Conservation (phyloP, 2,329 filamentous ascomycete genomes). For the Dactylellina drechsleri region DNA sequence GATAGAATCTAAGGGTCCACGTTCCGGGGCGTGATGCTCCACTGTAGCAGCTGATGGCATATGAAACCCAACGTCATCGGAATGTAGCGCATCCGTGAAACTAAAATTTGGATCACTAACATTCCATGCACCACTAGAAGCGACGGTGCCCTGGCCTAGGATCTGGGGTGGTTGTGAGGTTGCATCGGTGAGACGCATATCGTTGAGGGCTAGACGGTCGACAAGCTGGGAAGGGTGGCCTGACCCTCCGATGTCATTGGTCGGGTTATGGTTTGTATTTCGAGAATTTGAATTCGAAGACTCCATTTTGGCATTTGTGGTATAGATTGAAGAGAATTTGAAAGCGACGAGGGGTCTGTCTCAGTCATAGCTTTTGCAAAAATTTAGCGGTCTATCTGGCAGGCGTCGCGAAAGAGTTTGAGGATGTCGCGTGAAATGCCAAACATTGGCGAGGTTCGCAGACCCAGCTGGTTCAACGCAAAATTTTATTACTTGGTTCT, state of each 20-base stretch:
- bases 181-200: conserved; percentile 33
- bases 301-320: conserved; percentile 26
- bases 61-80: conserved; percentile 39
- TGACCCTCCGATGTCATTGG: neutral
- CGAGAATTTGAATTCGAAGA: conserved; percentile 9
- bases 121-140: conserved; percentile 26
- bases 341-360: neutral
- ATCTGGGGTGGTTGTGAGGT: conserved; percentile 36
- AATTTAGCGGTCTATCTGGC: neutral
- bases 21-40: conserved; percentile 29
- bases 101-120: conserved; percentile 44
- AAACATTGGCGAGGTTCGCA: conserved; percentile 1
- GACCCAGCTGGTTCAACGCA: neutral
- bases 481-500: too few species aligned
- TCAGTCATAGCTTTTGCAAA: neutral
- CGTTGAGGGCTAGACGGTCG: conserved; percentile 18
- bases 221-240: conserved; percentile 6
- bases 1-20: conserved; percentile 32
- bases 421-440: too few species aligned
- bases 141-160: conserved; percentile 5
- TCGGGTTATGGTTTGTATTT: conserved; percentile 1
- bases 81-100: conserved; percentile 52
- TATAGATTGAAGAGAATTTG: neutral
- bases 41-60: neutral
- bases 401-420: conserved; percentile 1